Evolutionary conservation across 2,329 filamentous ascomycete genomes (phyloP).

Genomic region (Fusarium sp.): DNA sequence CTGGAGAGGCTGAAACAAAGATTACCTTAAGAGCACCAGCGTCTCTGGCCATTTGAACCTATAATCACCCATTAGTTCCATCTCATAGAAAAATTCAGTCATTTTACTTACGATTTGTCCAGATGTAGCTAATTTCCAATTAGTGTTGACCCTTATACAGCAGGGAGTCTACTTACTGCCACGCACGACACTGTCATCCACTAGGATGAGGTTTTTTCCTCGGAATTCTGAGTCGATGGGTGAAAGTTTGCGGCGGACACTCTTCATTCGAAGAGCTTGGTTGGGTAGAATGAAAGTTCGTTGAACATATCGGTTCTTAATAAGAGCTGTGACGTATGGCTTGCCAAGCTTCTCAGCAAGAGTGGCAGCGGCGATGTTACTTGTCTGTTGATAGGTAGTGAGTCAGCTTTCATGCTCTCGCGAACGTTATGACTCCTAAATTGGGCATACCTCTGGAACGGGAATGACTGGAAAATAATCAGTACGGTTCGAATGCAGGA

Average conservation of each 20-base stretch:
- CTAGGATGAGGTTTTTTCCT: slow-evolving; percentile 80
- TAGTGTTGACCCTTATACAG: not conserved
- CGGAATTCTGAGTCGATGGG: slow-evolving; percentile 87
- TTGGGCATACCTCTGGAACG: slow-evolving; percentile 58
- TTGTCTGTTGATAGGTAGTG: slow-evolving; percentile 63
- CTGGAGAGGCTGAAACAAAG: slow-evolving; percentile 83
- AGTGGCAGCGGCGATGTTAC: slow-evolving; percentile 80
- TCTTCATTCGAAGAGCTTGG: slow-evolving; percentile 82
- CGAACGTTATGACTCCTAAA: not conserved
- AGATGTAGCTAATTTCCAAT: slow-evolving; percentile 53
- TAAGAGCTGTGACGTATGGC: slow-evolving; percentile 82
- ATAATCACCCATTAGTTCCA: not conserved
- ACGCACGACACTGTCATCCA: slow-evolving; percentile 90
- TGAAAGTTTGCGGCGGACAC: slow-evolving; percentile 88
- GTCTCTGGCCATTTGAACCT: slow-evolving; percentile 78
- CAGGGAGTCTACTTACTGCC: slow-evolving; percentile 53
- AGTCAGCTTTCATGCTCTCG: not conserved
- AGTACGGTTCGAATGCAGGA: not conserved
- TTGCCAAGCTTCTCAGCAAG: slow-evolving; percentile 80
- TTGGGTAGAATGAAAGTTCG: slow-evolving; percentile 81
- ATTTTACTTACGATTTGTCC: slow-evolving; percentile 71
- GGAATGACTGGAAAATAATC: slow-evolving; percentile 46
- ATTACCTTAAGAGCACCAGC: slow-evolving; percentile 84
- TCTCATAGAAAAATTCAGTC: slow-evolving; percentile 23
- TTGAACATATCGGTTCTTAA: slow-evolving; percentile 91